Evolutionary conservation across 2,329 filamentous ascomycete genomes (phyloP), one percentile per base, ranked within the genome.

Genomic region (Neophaeococcomyces mojaviensis): DNA sequence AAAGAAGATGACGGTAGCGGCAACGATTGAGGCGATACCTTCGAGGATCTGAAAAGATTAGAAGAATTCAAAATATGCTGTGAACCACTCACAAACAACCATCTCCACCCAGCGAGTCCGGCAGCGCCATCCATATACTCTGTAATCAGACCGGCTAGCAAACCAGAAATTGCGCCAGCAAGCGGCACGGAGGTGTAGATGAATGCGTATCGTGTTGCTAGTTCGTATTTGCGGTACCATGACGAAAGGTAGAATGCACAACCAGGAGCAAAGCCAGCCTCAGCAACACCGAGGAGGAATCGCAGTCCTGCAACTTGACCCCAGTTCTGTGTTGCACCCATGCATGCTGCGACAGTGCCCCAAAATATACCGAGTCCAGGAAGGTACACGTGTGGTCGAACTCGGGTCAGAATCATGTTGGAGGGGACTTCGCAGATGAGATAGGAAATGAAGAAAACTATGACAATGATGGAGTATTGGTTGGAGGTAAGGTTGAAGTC

Each of bases 101-200:
- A 84, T 49, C 77, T 69, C 81, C 81, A 84, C 31, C 66, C 72
- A 20, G 63, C 64, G 30, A 78, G 61, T 0, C 71, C 71, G 4
- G 63, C 67, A 12, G 69, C 61, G 1, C 69, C 68, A 47, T 68
- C 60, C 52, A 74, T 65, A 36, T 69, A 66, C 2, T 64, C 67
- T 31, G 76, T 74, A 45, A 88, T 84, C 4, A 82, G 79, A 2
- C 66, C 73, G 2, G 77, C 72, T 31, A 82, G 75, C 8, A 82
- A 63, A 62, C 64, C 76, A 0, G 78, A 77, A 0, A 81, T 64
- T 9, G 82, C 65, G 6, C 78, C 78, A 44, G 76, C 76, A 58
- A 82, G 81, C 1, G 78, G 77, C 19, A 75, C 74, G 0, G 78
- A 76, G 7, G 79, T 62, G 59, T 58, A 65, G 1, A 53, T 77